Percentiles rank a stretch among this genome's conserved stretches.
Conservation (phyloP, 768 basidiomycete species). For the Omphalotus guepiniiformis region DNA sequence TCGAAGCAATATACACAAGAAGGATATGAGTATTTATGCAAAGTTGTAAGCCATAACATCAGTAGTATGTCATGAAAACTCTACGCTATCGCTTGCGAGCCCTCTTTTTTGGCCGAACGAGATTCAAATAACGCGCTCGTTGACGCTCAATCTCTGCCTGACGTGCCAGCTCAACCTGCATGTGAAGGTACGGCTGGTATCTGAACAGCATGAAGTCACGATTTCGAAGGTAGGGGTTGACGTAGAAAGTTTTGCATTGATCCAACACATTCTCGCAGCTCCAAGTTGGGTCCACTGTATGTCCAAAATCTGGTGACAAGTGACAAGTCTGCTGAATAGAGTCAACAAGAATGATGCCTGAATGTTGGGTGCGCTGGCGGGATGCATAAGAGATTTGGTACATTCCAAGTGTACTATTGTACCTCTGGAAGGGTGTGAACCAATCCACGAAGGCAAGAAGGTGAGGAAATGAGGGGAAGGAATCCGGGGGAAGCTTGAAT, state of each 20-base stretch:
- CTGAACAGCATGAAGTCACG: conserved; percentile 22
- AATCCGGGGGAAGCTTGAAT: conserved; percentile 18
- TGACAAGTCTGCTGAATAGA: conserved; percentile 21
- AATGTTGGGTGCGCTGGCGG: conserved; percentile 9
- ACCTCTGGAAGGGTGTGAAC: conserved; percentile 19
- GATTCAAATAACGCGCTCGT: no score
- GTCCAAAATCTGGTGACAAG: conserved; percentile 16
- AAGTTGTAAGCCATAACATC: no score
- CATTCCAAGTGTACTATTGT: conserved; percentile 14
- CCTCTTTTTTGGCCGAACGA: no score
- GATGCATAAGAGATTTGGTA: conserved; percentile 15
- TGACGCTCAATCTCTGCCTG: no score
- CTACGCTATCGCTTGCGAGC: no score
- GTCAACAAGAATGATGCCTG: conserved; percentile 20
- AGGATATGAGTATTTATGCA: background rate
- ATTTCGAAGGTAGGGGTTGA: conserved; percentile 27
- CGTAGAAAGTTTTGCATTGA: conserved; percentile 18
- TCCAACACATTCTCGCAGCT: conserved; percentile 17
- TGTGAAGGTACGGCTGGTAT: conserved; percentile 6
- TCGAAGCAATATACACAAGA: background rate
- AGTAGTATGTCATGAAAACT: no score
- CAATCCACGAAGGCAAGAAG: conserved; percentile 24
- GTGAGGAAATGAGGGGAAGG: conserved; percentile 9
- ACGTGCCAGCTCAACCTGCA: no score
- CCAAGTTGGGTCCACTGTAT: conserved; percentile 17